Base-by-base conservation (phyloP, 2,329 filamentous ascomycete species). In the Keithomyces neogunnii region DNA sequence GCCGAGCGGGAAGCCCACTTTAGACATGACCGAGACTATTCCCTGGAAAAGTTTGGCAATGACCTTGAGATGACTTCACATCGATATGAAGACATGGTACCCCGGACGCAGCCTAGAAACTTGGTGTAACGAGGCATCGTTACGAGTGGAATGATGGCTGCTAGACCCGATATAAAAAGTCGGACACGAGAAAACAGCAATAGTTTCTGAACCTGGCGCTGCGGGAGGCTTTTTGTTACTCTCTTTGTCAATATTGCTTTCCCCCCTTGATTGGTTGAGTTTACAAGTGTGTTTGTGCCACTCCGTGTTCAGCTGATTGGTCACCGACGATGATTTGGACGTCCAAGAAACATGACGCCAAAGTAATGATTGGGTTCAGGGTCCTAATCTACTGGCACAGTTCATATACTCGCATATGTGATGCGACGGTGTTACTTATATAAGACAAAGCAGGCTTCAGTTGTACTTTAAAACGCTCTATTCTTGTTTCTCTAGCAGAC, bases 71-170 rank as follows among this genome's bases (percentile, higher is more conserved):
- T 74, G 59, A 73, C 73, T 53, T 72, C 76, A 3, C 71, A 74
- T 53, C 71, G 76, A 42, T 82, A 82, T 56, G 78, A 82, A 62
- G 78, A 82, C 55, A 77, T 81, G 76, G 59, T 77, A 28, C 77
- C 77, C 31, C 68, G 76, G 44, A 69, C 73, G 53, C 69, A 73
- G 45, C 78, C 79, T 9, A 67, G 70, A 61, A 69, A 63, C 13
- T 67, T 72, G 64, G 67, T 73, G 8, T 73, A 53, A 61, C 32
- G 45, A 29, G 19, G 29, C 13, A 30, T 30, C 9, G n/a, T 5
- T 7, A 8, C 19, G 9, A 11, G 40, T 40, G 9, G 19, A 44
- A 44, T 8, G n/a, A 44, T 28, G 13, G 28, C 36, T 10, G 28
- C 26, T 10, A 28, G 40, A 8, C 9, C 11, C 11, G 19, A 19